A percentile compares a stretch with the other conserved stretches of the same genome.
Evolutionary conservation across 768 basidiomycete genomes (phyloP).

Genomic region (Termitomyces sp.): DNA sequence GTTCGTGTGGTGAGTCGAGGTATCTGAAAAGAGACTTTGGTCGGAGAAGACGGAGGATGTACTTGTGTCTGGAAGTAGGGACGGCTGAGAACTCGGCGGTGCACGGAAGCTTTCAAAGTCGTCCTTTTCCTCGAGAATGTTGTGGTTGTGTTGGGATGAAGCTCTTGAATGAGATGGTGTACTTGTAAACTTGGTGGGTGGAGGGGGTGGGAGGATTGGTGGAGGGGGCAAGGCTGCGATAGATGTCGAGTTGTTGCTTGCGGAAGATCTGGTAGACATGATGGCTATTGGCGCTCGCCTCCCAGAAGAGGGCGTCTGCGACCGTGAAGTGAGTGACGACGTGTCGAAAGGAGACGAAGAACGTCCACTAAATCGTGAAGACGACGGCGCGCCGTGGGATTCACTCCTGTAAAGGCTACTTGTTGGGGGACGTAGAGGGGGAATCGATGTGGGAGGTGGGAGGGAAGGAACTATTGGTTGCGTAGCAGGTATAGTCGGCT

Average conservation of each 20-base stretch:
- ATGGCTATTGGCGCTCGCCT: constrained; percentile 24
- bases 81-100: constrained; percentile 19
- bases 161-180: constrained; percentile 24
- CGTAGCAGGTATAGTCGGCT: not conserved
- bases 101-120: constrained; percentile 53
- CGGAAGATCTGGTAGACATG: constrained; percentile 25
- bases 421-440: not conserved
- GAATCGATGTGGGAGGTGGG: not conserved
- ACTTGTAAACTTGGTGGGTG: constrained; percentile 17
- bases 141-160: constrained; percentile 16
- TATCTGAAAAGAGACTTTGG: constrained; percentile 11
- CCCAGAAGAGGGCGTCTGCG: constrained; percentile 10
- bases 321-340: constrained; percentile 8
- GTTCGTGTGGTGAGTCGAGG: constrained; percentile 13
- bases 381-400: constrained; percentile 2
- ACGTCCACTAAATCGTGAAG: constrained; percentile 2
- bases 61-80: constrained; percentile 16
- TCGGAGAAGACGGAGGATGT: constrained; percentile 20
- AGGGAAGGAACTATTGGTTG: constrained; percentile 9
- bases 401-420: not conserved
- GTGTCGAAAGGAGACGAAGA: constrained; percentile 10
- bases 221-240: constrained; percentile 21
- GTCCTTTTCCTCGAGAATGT: constrained; percentile 32
- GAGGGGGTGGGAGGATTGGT: constrained; percentile 21
- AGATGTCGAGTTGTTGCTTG: constrained; percentile 15